Percentiles rank a stretch among this genome's conserved stretches.
Conservation (phyloP, 495 filamentous ascomycete species). For the Penicillium lagena region DNA sequence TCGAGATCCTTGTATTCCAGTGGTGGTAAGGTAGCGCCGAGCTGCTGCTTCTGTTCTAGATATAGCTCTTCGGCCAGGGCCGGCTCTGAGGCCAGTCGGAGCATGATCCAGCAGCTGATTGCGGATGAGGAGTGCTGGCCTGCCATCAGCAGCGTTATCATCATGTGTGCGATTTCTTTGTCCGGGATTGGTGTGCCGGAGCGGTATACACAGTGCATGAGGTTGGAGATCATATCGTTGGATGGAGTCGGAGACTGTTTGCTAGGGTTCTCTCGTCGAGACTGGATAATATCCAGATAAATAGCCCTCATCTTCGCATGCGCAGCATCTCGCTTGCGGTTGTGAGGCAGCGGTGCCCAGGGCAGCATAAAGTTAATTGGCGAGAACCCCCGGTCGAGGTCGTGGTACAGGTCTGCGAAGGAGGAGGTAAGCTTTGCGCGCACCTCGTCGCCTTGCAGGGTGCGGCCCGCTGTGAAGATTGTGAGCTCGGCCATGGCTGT, state of each 20-base stretch:
- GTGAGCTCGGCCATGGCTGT: constrained; percentile 76
- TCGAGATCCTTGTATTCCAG: constrained; percentile 62
- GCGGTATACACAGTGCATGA: constrained; percentile 77
- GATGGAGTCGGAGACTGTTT: constrained; percentile 17
- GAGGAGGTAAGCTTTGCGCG: constrained; percentile 59
- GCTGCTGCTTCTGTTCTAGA: constrained; percentile 58
- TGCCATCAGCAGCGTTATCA: constrained; percentile 87
- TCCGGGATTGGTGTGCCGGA: constrained; percentile 64
- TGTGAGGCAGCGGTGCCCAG: constrained; percentile 80
- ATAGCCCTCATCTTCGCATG: constrained; percentile 69
- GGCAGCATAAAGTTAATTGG: constrained; percentile 83
- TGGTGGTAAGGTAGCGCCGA: constrained; percentile 57
- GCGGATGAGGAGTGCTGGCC: constrained; percentile 85
- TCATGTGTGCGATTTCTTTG: constrained; percentile 81
- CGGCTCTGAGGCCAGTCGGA: constrained; percentile 68
- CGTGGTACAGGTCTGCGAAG: constrained; percentile 72
- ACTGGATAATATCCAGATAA: constrained; percentile 70
- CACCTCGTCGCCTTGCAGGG: constrained; percentile 75
- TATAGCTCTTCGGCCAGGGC: constrained; percentile 70
- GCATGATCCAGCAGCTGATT: constrained; percentile 74
- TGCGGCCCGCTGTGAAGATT: constrained; percentile 75
- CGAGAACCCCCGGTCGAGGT: constrained; percentile 77
- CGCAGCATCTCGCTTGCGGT: constrained; percentile 70
- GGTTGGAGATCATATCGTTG: constrained; percentile 73
- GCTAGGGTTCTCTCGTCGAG: constrained; percentile 48